Evolutionary conservation across 805 yeast species (phyloP).

Genomic region (Phaffomyces antillensis): DNA sequence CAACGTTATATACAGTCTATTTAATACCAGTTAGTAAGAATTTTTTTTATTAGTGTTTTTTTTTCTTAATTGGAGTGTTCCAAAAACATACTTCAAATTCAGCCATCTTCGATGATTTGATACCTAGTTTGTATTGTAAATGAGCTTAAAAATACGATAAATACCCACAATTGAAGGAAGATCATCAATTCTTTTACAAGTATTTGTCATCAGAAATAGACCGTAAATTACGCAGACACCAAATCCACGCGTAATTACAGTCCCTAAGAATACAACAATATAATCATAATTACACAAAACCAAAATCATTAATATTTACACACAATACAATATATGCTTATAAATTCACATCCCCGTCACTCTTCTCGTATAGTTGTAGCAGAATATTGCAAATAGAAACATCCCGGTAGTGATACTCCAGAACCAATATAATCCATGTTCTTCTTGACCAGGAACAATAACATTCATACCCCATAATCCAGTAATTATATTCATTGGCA

Average conservation of each 20-base stretch:
- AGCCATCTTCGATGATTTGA: not conserved
- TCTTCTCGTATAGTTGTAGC: constrained; percentile 42
- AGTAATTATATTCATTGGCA: constrained; percentile 92
- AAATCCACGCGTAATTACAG: not conserved
- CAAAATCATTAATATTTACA: no score
- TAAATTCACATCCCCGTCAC: constrained; percentile 30
- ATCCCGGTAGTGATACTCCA: constrained; percentile 41
- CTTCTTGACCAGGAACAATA: constrained; percentile 85
- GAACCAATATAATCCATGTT: constrained; percentile 60
- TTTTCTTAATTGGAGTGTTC: no score
- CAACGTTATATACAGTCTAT: constrained; percentile 70
- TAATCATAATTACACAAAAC: not conserved
- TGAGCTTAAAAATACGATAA: not conserved
- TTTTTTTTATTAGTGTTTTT: not conserved
- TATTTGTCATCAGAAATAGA: not conserved
- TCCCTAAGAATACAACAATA: not conserved
- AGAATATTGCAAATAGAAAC: constrained; percentile 39
- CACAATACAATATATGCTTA: no score
- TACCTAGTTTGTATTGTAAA: not conserved
- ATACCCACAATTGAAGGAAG: not conserved
- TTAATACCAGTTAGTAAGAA: not conserved
- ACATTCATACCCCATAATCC: constrained; percentile 99
- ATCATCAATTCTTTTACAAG: not conserved
- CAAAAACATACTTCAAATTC: constrained; percentile 4
- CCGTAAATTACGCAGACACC: not conserved